Conservation (phyloP, 2,329 filamentous ascomycete species). For the Fusarium pseudonygamai region DNA sequence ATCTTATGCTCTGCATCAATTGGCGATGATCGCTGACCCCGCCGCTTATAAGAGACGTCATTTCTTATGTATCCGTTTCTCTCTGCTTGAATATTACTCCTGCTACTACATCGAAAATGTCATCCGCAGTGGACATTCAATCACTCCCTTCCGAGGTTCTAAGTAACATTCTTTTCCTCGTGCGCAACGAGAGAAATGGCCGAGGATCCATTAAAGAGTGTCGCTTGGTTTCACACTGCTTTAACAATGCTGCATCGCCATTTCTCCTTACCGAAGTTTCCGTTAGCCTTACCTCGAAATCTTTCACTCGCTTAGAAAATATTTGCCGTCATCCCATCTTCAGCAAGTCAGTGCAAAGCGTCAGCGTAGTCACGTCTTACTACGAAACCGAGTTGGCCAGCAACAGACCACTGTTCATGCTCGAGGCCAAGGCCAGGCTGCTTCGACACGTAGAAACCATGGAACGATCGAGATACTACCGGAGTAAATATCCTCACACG, state of each 20-base stretch:
- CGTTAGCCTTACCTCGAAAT: neutral
- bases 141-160: neutral
- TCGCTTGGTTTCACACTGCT: neutral
- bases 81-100: too few relatives aligned
- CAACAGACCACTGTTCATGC: neutral
- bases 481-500: neutral
- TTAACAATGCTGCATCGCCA: neutral
- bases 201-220: neutral
- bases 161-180: neutral
- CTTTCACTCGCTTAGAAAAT: neutral
- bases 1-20: neutral
- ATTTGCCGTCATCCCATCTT: neutral
- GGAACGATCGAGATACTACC: neutral
- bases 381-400: neutral
- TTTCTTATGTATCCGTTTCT: neutral
- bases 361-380: neutral
- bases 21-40: rapidly evolving
- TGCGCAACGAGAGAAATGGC: neutral
- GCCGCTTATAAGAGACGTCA: neutral
- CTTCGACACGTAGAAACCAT: neutral
- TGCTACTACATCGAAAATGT: neutral
- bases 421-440: neutral
- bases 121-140: neutral
- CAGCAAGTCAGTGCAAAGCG: neutral
- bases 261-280: neutral